These are phyloP conservation scores for Ceratocystis cubensis DNA, from an alignment of 2,329 filamentous ascomycete species.

Conservation along the genomic window DNA sequence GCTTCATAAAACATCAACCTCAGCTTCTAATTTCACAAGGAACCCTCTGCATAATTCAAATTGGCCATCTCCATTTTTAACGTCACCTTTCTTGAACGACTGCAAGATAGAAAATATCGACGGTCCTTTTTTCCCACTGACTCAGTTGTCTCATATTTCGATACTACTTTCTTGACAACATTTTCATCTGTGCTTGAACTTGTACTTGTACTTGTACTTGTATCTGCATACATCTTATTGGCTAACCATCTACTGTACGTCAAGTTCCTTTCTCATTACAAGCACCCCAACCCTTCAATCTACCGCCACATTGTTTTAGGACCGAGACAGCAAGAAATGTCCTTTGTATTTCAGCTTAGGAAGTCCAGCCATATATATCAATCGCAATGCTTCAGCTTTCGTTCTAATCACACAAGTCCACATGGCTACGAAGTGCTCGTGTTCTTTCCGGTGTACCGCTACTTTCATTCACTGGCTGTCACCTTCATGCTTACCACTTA, in stretches of 20 bases:
- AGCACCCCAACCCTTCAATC: neutral
- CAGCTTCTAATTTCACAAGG: neutral
- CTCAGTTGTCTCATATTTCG: neutral
- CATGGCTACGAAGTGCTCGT: neutral
- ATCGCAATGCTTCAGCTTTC: neutral
- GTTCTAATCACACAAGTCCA: neutral
- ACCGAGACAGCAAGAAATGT: neutral
- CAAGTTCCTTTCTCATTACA: neutral
- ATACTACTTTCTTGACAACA: neutral
- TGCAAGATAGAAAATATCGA: neutral
- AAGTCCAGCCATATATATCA: too few relatives aligned
- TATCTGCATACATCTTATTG: neutral
- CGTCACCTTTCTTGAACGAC: neutral
- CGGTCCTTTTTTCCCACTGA: neutral
- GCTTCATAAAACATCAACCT: neutral
- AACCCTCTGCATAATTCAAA: neutral
- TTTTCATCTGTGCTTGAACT: neutral
- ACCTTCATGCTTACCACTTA: neutral
- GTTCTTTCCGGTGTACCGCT: neutral
- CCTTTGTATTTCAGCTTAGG: neutral
- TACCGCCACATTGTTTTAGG: neutral
- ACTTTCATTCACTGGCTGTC: neutral
- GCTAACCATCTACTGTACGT: neutral
- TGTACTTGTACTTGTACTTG: neutral
- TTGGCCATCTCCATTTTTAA: neutral